Evolutionary conservation across 257 asterid species (phyloP).

Genomic region (Henckelia pumila): DNA sequence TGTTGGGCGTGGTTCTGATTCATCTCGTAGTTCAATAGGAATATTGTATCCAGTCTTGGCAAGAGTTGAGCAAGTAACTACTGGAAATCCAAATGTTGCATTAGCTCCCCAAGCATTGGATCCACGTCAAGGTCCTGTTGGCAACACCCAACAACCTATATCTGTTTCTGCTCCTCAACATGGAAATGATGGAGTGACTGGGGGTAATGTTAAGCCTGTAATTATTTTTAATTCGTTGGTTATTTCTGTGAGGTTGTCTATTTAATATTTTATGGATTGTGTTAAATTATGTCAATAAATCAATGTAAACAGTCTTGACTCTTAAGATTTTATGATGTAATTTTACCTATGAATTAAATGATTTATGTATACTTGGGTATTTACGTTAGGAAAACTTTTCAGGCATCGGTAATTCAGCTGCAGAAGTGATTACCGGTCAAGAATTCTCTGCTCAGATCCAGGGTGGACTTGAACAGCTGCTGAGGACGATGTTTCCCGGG

Average conservation of each 20-base stretch:
- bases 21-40: conserved; percentile 70
- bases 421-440: conserved; percentile 42
- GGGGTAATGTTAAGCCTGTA: conserved; percentile 40
- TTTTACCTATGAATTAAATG: background rate
- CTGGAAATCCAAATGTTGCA: conserved; percentile 38
- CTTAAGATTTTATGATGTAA: background rate
- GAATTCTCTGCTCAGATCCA: conserved; percentile 43
- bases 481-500: conserved; percentile 50
- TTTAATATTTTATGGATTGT: conserved; percentile 8
- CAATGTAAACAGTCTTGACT: background rate
- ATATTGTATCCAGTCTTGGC: conserved; percentile 74
- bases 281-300: background rate
- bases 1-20: conserved; percentile 47
- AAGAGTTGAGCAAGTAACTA: conserved; percentile 55
- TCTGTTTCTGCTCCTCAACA: conserved; percentile 43
- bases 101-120: conserved; percentile 51
- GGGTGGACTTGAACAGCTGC: conserved; percentile 57
- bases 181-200: conserved; percentile 33
- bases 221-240: background rate
- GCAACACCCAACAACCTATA: conserved; percentile 33
- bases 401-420: conserved; percentile 38
- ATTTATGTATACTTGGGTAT: conserved; percentile 1
- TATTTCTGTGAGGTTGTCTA: conserved; percentile 4
- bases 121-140: conserved; percentile 35
- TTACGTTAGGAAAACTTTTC: conserved; percentile 16